Evolutionary conservation across 129 eudicot genomes (phyloP), one percentile per base, ranked within the genome.

Genomic region (Scalesia atractyloides): DNA sequence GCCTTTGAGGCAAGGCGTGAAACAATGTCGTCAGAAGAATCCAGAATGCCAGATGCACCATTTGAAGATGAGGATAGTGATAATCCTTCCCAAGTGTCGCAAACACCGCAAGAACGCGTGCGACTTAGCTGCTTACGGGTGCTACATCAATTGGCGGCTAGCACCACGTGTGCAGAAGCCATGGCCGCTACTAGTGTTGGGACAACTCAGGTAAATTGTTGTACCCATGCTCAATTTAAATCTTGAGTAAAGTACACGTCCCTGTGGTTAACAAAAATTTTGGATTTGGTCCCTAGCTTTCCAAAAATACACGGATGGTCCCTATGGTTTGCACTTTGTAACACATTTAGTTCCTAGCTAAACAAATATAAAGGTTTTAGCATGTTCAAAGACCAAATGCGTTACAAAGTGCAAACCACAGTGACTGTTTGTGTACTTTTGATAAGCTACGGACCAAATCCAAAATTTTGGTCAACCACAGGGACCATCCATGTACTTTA

Each of bases 141-240:
- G 24, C 74, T 94, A n/a, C 99, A 94, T 80, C 99, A 94, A 73
- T 92, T 94, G 73, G 99, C 99, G 10, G 99, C 96, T 66, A 94
- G 99, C 84, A 90, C 93, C 17, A 86, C 88, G 2, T 94, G 99
- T 78, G 99, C 99, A 44, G 99, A 94, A 90, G 94, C 99, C 61
- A 94, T 94, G 99, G 99, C 99, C 9, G 99, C 99, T 37, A 94
- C 99, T 46, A 94, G 99, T 81, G 96, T 84, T 11, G 99, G 99
- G 71, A 86, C 99, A 43, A 91, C 97, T 66, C 99, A 94, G 96
- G 99, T 94, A 82, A 65, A 66, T 57, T 16, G 34, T 15, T 74
- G 5, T 36, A 8, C 14, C 59, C 49, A 16, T 13, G 33, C 12
- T 47, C 17, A 34, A 20, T 33, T 59, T 19, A 11, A 44, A 26